Percentiles rank a stretch among this genome's conserved stretches.
These are phyloP conservation scores for Candida saitoana DNA, from an alignment of 805 yeast genomes.

Conservation along the genomic window DNA sequence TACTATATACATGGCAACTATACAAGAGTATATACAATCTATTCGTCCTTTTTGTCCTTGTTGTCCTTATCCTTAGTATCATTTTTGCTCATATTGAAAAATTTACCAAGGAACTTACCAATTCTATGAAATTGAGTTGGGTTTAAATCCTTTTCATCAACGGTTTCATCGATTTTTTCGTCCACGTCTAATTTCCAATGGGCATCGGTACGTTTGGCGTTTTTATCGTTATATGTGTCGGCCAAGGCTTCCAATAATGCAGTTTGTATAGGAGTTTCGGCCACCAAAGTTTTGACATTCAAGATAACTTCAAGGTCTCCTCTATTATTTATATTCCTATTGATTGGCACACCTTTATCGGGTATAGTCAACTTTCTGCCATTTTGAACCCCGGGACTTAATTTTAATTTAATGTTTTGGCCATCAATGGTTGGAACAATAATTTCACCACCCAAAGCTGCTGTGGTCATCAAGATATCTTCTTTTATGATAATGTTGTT, in stretches of 20 bases:
- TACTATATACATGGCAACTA: conserved; percentile 5
- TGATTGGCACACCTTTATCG: conserved; percentile 80
- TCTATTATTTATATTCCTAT: conserved; percentile 47
- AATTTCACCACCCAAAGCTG: conserved; percentile 89
- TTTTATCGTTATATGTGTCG: conserved; percentile 75
- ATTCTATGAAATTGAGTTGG: conserved; percentile 52
- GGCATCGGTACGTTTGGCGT: conserved; percentile 66
- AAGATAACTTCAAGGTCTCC: conserved; percentile 80
- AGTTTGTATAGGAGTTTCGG: conserved; percentile 78
- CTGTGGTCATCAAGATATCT: conserved; percentile 88
- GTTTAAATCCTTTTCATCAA: conserved; percentile 37
- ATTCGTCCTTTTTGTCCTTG: conserved; percentile 6
- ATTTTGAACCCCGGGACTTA: conserved; percentile 79
- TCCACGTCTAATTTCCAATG: conserved; percentile 35
- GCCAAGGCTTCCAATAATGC: conserved; percentile 93
- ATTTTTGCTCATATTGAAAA: conserved; percentile 44
- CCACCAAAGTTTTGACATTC: conserved; percentile 66
- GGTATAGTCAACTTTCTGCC: conserved; percentile 74
- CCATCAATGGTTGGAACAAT: conserved; percentile 91
- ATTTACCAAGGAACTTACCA: conserved; percentile 54
- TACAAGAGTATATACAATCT: conserved; percentile 10
- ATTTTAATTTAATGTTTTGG: conserved; percentile 65
- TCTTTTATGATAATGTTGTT: conserved; percentile 62
- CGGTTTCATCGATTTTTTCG: conserved; percentile 19
- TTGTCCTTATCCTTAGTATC: conserved; percentile 7